Conservation (phyloP, 2,329 filamentous ascomycete genomes). For the Tetracladium maxilliforme region DNA sequence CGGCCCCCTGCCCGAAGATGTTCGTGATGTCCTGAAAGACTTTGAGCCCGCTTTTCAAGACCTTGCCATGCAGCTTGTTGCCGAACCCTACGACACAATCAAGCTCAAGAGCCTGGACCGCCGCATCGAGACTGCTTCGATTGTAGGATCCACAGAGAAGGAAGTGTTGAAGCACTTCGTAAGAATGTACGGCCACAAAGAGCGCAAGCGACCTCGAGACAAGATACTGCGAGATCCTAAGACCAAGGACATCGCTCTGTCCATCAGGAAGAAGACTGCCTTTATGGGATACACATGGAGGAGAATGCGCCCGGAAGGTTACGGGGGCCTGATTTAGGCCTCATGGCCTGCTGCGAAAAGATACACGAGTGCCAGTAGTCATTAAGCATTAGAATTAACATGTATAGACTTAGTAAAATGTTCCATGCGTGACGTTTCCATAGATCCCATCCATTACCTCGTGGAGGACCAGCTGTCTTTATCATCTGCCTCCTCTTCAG, state of each 20-base stretch:
- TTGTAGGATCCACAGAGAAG: slow-evolving; percentile 14
- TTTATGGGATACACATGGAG: slow-evolving; percentile 88
- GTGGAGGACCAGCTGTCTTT: no score
- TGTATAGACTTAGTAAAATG: no score
- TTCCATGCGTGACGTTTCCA: no score
- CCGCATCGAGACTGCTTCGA: slow-evolving; percentile 15
- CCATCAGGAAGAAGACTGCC: slow-evolving; percentile 65
- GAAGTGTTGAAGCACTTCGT: slow-evolving; percentile 16
- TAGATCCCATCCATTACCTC: no score
- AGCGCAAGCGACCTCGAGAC: slow-evolving; percentile 72
- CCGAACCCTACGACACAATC: slow-evolving; percentile 13
- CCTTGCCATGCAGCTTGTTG: slow-evolving; percentile 13
- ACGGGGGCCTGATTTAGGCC: no score
- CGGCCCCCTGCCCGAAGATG: slow-evolving; percentile 6
- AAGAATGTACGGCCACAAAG: slow-evolving; percentile 29
- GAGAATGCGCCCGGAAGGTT: slow-evolving; percentile 27
- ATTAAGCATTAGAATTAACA: no score
- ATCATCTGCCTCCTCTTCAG: no score
- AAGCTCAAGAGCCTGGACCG: slow-evolving; percentile 13
- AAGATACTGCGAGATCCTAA: slow-evolving; percentile 62
- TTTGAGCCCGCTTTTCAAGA: slow-evolving; percentile 16
- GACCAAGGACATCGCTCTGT: slow-evolving; percentile 54
- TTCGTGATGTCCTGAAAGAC: slow-evolving; percentile 12
- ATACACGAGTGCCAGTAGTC: no score
- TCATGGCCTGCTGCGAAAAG: no score